A percentile compares a stretch with the other conserved stretches of the same genome.
These are phyloP conservation scores for Lunasporangiospora selenospora DNA, from an alignment of 192 early-diverging fungal genomes.

Conservation along the genomic window DNA sequence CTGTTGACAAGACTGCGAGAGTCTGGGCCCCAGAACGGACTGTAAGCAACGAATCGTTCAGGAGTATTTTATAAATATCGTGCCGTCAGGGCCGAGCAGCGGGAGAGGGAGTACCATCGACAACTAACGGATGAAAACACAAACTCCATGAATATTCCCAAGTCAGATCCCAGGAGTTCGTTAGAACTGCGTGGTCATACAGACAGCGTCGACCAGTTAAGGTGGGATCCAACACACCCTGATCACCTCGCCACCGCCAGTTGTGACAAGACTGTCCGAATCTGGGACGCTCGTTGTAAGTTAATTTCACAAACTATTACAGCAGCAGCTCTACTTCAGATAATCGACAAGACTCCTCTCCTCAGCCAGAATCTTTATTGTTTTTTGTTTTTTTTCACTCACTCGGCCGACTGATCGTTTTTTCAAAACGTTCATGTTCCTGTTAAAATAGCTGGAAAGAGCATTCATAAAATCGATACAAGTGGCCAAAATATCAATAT, in stretches of 20 bases:
- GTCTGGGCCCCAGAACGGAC: constrained; percentile 71
- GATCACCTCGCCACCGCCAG: constrained; percentile 78
- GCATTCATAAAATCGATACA: constrained; percentile 65
- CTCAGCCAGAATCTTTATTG: too few relatives aligned
- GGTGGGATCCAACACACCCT: constrained; percentile 79
- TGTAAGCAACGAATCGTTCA: constrained; percentile 33
- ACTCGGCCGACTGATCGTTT: too few relatives aligned
- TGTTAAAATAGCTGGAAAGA: constrained; percentile 54
- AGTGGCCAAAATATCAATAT: constrained; percentile 88
- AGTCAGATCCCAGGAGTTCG: constrained; percentile 64
- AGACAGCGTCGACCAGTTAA: constrained; percentile 80
- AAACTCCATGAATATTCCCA: too few relatives aligned
- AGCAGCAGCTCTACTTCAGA: too few relatives aligned
- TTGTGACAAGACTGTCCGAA: constrained; percentile 76
- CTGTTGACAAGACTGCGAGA: constrained; percentile 75
- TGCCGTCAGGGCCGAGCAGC: too few relatives aligned
- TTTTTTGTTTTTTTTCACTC: constrained; percentile 14
- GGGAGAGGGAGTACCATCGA: too few relatives aligned
- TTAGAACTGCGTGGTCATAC: constrained; percentile 76
- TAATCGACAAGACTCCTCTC: too few relatives aligned
- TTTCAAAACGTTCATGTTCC: background rate
- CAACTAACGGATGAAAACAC: too few relatives aligned
- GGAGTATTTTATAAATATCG: too few relatives aligned
- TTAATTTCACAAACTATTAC: too few relatives aligned
- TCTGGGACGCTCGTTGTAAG: constrained; percentile 84